These are phyloP conservation scores for Trichoderma endophyticum DNA, from an alignment of 2,329 filamentous ascomycete species.

Conservation along the genomic window DNA sequence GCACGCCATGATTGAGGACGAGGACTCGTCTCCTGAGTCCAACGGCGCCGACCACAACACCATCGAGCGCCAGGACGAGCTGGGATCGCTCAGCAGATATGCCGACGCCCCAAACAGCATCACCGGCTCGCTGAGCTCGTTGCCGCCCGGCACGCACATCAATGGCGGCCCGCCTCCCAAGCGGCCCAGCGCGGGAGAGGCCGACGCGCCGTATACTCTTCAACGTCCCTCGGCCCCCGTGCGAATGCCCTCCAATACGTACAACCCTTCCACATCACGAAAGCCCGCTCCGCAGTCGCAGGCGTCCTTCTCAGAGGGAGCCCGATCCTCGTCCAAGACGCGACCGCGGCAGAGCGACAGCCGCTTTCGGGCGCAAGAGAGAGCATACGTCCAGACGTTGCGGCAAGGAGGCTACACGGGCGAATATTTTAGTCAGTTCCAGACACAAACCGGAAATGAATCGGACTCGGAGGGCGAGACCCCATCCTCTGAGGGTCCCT, in stretches of 20 bases:
- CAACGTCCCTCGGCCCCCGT: conserved; percentile 67
- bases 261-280: conserved; percentile 65
- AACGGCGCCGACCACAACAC: conserved; percentile 44
- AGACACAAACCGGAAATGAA: conserved; percentile 60
- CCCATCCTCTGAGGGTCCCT: conserved; percentile 77
- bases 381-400: conserved; percentile 89
- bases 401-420: conserved; percentile 62
- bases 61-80: conserved; percentile 49
- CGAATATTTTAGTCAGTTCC: conserved; percentile 72
- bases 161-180: conserved; percentile 39
- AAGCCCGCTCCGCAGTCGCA: conserved; percentile 43
- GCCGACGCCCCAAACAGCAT: conserved; percentile 38
- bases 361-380: conserved; percentile 65
- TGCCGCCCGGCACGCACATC: conserved; percentile 37
- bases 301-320: conserved; percentile 42
- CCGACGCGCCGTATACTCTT: conserved; percentile 37
- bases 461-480: conserved; percentile 90
- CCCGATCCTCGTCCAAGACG: conserved; percentile 53
- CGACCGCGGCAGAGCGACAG: conserved; percentile 46
- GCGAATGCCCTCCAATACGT: conserved; percentile 75
- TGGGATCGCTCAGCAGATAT: conserved; percentile 45
- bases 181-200: conserved; percentile 30
- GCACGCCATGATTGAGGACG: conserved; percentile 29
- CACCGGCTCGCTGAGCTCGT: conserved; percentile 43
- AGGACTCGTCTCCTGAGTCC: conserved; percentile 29